Evolutionary conservation across 2,329 filamentous ascomycete species (phyloP).

Genomic region (Cytospora schulzeri): DNA sequence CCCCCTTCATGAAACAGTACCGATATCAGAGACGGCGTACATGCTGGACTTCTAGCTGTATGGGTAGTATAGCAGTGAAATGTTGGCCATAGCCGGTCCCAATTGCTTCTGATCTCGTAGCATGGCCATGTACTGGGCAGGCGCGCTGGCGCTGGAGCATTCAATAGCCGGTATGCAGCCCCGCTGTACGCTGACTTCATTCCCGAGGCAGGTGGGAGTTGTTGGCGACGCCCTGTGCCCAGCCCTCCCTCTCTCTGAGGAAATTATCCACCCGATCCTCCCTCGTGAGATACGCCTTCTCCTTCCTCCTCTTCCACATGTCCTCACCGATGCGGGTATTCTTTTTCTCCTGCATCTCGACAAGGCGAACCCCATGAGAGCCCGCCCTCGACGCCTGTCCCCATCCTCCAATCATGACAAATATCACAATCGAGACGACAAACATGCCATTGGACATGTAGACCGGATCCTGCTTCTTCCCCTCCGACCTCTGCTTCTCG

Average conservation of each 20-base stretch:
- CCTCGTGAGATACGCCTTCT: slow-evolving; percentile 54
- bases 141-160: too few relatives aligned
- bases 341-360: slow-evolving; percentile 68
- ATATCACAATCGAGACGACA: slow-evolving; percentile 67
- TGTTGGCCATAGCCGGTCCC: neutral
- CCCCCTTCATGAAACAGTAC: neutral
- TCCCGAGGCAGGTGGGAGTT: slow-evolving; percentile 11
- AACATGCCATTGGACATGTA: slow-evolving; percentile 83
- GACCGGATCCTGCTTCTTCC: slow-evolving; percentile 51
- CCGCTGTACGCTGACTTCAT: neutral
- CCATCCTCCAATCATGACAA: slow-evolving; percentile 70
- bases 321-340: slow-evolving; percentile 66
- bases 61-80: neutral
- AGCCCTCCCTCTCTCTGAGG: slow-evolving; percentile 67
- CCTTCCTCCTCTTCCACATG: slow-evolving; percentile 54
- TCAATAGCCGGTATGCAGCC: neutral
- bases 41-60: neutral
- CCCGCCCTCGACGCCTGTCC: slow-evolving; percentile 73
- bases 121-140: neutral
- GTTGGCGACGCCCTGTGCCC: slow-evolving; percentile 31
- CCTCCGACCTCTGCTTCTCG: slow-evolving; percentile 41
- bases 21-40: neutral
- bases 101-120: neutral
- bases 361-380: slow-evolving; percentile 59
- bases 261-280: slow-evolving; percentile 77